These are phyloP conservation scores for Penicillium sp. DNA, from an alignment of 2,329 filamentous ascomycete genomes.

Conservation along the genomic window DNA sequence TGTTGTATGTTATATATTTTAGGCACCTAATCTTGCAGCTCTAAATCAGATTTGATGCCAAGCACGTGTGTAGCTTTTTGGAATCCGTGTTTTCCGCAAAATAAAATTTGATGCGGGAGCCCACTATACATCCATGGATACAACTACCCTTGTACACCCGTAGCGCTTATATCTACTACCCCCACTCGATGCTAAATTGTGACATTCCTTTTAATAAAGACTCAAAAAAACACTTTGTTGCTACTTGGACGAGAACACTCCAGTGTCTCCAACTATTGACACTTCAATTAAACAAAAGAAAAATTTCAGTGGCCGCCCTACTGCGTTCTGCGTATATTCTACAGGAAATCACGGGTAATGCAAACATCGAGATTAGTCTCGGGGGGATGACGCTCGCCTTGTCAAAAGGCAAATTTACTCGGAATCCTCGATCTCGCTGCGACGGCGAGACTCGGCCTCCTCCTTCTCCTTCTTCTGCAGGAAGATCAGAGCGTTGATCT, in stretches of 20 bases:
- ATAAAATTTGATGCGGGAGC: neutral
- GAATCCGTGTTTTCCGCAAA: neutral
- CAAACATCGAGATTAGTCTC: constrained; percentile 26
- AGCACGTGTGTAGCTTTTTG: neutral
- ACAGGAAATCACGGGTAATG: constrained; percentile 35
- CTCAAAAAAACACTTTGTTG: neutral
- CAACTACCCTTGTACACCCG: neutral
- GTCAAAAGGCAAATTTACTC: constrained; percentile 33
- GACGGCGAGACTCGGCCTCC: constrained; percentile 41
- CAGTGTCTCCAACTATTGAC: constrained; percentile 4
- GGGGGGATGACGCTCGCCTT: constrained; percentile 10
- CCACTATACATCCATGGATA: neutral
- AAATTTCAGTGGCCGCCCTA: constrained; percentile 31
- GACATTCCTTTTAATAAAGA: neutral
- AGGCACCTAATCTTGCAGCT: neutral
- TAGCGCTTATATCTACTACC: neutral
- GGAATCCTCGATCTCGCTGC: constrained; percentile 32
- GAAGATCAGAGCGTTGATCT: constrained; percentile 55
- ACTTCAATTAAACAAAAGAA: constrained; percentile 25
- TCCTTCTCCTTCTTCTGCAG: constrained; percentile 49
- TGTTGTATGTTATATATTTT: neutral
- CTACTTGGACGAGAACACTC: constrained; percentile 1
- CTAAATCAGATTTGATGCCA: neutral
- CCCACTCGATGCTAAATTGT: neutral
- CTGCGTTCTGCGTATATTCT: constrained; percentile 38